These are phyloP conservation scores for Immersiella caudata DNA, from an alignment of 495 filamentous ascomycete species.

Conservation along the genomic window DNA sequence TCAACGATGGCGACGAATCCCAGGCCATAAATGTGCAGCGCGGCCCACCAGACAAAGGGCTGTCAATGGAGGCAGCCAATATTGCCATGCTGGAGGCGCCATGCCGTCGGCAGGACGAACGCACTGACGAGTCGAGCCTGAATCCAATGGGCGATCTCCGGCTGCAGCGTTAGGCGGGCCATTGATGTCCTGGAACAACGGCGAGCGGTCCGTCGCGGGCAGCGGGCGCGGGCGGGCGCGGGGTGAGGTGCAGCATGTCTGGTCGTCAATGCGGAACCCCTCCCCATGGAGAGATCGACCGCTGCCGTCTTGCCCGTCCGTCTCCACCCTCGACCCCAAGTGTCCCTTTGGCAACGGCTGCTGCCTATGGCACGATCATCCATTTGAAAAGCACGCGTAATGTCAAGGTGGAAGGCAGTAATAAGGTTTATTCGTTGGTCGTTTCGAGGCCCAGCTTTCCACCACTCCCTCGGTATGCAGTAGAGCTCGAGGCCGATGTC, in stretches of 20 bases:
- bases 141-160: background rate
- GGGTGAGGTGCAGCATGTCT: background rate
- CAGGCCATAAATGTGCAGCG: conserved; percentile 10
- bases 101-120: conserved; percentile 5
- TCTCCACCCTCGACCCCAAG: background rate
- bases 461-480: background rate
- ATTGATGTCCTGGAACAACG: conserved; percentile 7
- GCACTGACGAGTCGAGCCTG: background rate
- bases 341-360: background rate
- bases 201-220: conserved; percentile 15
- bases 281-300: background rate
- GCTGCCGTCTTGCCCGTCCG: background rate
- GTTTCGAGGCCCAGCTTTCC: background rate
- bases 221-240: background rate
- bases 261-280: background rate
- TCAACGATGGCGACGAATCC: conserved; percentile 8
- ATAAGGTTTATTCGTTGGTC: background rate
- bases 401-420: background rate
- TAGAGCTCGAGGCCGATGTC: background rate
- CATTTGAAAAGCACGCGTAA: background rate
- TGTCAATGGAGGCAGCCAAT: conserved; percentile 1
- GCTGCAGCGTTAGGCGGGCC: background rate
- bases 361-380: background rate
- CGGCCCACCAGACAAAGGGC: conserved; percentile 15
- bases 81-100: conserved; percentile 6